Evolutionary conservation across 148 eudicot species (phyloP).

Genomic region (Drosera capensis): DNA sequence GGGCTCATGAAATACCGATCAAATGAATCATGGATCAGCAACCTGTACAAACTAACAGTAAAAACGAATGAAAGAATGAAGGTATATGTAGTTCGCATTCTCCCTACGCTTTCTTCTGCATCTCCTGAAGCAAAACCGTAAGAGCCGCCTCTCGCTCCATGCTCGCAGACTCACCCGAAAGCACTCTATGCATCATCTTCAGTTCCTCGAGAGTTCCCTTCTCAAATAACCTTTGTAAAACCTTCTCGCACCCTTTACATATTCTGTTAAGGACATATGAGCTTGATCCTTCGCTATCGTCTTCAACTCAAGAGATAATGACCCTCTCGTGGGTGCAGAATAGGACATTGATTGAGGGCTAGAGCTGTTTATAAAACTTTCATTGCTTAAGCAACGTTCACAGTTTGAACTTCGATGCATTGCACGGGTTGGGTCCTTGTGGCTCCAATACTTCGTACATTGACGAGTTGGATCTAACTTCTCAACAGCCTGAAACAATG

Average conservation of each 20-base stretch:
- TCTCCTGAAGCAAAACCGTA: slow-evolving; percentile 20
- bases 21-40: too few relatives aligned
- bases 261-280: slow-evolving; percentile 5
- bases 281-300: not conserved
- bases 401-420: not conserved
- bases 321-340: not conserved
- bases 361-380: not conserved
- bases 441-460: slow-evolving; percentile 35
- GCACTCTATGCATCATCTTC: slow-evolving; percentile 15
- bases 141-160: slow-evolving; percentile 20
- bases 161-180: slow-evolving; percentile 21
- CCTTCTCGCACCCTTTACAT: slow-evolving; percentile 9
- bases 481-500: slow-evolving; percentile 29
- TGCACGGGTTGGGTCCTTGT: slow-evolving; percentile 9
- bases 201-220: slow-evolving; percentile 27
- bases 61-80: too few relatives aligned
- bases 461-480: slow-evolving; percentile 31
- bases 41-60: too few relatives aligned
- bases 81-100: too few relatives aligned
- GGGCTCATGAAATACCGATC: too few relatives aligned
- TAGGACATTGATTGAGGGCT: not conserved
- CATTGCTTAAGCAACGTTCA: not conserved
- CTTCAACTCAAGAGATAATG: slow-evolving; percentile 1
- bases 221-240: slow-evolving; percentile 19
- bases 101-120: slow-evolving; percentile 14